Percentiles rank a stretch among this genome's conserved stretches.
phyloP scores from a whole-genome alignment of 306 rosid species.

The Geum urbanum region DNA sequence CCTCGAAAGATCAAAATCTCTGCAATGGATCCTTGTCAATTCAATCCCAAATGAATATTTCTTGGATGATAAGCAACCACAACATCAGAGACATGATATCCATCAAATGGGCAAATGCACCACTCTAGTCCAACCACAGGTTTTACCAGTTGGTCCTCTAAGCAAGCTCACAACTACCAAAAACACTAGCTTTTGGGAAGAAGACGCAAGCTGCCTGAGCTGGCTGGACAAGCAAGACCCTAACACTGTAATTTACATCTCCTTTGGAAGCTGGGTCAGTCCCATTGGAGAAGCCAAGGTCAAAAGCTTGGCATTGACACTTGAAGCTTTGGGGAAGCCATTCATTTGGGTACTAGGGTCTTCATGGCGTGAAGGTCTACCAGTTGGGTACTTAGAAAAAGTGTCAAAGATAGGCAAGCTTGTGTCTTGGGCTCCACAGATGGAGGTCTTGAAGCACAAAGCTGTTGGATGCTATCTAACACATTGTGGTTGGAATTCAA shows the following conservation, averaged over 20 bases:
- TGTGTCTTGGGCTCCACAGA: slow-evolving; percentile 88
- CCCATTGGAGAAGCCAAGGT: slow-evolving; percentile 63
- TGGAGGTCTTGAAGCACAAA: slow-evolving; percentile 46
- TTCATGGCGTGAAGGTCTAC: slow-evolving; percentile 58
- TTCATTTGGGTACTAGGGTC: slow-evolving; percentile 72
- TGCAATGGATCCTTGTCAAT: slow-evolving; percentile 60
- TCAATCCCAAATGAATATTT: slow-evolving; percentile 50
- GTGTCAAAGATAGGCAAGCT: slow-evolving; percentile 40
- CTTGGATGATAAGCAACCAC: slow-evolving; percentile 13
- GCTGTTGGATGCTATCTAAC: slow-evolving; percentile 69
- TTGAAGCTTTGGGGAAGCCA: slow-evolving; percentile 49
- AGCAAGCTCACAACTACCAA: slow-evolving; percentile 22
- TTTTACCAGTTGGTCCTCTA: slow-evolving; percentile 50
- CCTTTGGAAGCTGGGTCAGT: slow-evolving; percentile 90
- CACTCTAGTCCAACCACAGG: slow-evolving; percentile 16
- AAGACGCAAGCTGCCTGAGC: slow-evolving; percentile 54
- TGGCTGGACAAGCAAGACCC: slow-evolving; percentile 54
- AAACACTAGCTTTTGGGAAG: slow-evolving; percentile 62
- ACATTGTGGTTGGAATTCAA: slow-evolving; percentile 97
- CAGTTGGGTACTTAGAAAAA: slow-evolving; percentile 45
- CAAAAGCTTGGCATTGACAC: slow-evolving; percentile 51
- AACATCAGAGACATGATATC: not conserved
- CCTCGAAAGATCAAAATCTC: slow-evolving; percentile 48
- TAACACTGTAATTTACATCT: slow-evolving; percentile 56
- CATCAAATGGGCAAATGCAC: not conserved